Base-by-base conservation (phyloP, 2,329 filamentous ascomycete species). In the Escovopsis sp. region DNA sequence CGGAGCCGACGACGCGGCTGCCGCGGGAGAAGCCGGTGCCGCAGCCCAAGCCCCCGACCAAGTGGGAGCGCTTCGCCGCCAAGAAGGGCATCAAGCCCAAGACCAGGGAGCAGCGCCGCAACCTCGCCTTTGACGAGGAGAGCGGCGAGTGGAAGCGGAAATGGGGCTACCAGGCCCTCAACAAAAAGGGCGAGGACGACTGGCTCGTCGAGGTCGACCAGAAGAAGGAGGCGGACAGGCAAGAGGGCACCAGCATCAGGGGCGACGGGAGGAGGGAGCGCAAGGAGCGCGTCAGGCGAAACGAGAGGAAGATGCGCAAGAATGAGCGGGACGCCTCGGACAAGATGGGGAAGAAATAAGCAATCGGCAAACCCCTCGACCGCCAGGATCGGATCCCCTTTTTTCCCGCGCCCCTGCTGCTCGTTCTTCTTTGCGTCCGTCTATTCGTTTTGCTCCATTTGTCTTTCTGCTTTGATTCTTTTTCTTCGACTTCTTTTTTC, bases 81-180 rank as follows among this genome's bases (percentile, higher is more conserved):
- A 94, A 94, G 77, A 94, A 95, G 73, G 91, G 91, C 43, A 96
- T 98, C 66, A 85, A 83, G 68, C 78, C 80, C 64, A 94, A 88
- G 75, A 82, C 77, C 51, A 77, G 82, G 51, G 86, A 91, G 59
- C 72, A 80, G 62, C 73, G 78, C 48, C 63, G 70, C 64, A 73
- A 94, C 66, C 66, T 88, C 54, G 77, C 82, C 44, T 96, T 81
- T 61, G 86, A 96, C 62, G 85, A 94, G 63, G 77, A 72, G 45
- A 83, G 69, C 30, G 83, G 85, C 50, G 84, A 91, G 60, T 96
- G 87, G 86, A 83, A 86, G 58, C 82, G 85, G 48, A 88, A 87
- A 64, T 98, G 89, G 86, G 91, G 91, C 1, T 94, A 91, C 68
- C 83, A 89, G 67, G 88, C 82, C 47, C 80, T 84, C 61, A 91